Evolutionary conservation across 2,329 filamentous ascomycete genomes (phyloP), one percentile per base, ranked within the genome.

Genomic region (Trichoderma citrinoviride): DNA sequence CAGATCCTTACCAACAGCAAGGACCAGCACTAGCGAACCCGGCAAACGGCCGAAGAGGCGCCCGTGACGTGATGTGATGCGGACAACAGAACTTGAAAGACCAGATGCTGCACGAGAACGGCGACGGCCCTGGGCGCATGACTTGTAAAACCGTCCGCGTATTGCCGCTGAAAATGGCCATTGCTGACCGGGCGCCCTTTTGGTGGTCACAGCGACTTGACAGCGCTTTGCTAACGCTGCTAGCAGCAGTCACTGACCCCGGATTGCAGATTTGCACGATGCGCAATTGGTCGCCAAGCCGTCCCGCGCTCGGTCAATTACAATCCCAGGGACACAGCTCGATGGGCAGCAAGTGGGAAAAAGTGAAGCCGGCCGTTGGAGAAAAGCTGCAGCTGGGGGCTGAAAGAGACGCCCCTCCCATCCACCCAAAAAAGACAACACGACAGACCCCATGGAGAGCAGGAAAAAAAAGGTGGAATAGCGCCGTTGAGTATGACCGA

Each of bases 401-500:
- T 44, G 40, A 56, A 41, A 23, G 37, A 5, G 40, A 41, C 37
- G 47, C 58, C 47, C 41, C 41, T 52, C 49, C 49, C 49, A 52
- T 43, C 33, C 47, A 41, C 58, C 58, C 40, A 21, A 23, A 58
- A 33, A 46, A 19, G 23, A 21, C 17, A 21, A 49, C 19, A 21
- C 17, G 17, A 17, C 41, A 12, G 53, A 41, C 40, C 44, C 53
- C 53, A 52, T 61, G 33, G 46, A 21, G 44, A 50, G 33, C 7
- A 37, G 44, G 49, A n/a, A 15, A 17, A 37, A 50, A 50, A 60
- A 50, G 44, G 46, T 68, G 68, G 67, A 65, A 68, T 73, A 72
- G 73, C 70, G 73, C 65, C 50, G 65, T 68, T 65, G 70, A 75
- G 71, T 75, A 75, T 70, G 70, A 73, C 74, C 74, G 74, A 76